Percentiles rank a stretch among this genome's conserved stretches.
Evolutionary conservation across 2,329 filamentous ascomycete genomes (phyloP).

Genomic region (Teratosphaeriaceae sp.): DNA sequence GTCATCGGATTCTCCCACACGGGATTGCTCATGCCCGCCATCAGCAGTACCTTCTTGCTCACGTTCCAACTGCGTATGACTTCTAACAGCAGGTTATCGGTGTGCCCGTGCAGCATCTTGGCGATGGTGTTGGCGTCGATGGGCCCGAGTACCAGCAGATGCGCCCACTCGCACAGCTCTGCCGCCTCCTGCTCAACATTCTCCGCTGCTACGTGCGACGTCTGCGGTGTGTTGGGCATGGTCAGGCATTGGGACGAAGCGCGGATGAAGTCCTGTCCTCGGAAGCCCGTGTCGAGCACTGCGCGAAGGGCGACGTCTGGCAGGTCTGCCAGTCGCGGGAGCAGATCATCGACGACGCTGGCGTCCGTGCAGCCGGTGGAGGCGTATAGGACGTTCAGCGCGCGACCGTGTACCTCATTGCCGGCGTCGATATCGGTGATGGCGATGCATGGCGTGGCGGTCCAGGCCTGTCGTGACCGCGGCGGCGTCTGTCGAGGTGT

Average conservation of each 20-base stretch:
- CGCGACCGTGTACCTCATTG: conserved; percentile 1
- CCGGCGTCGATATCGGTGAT: conserved; percentile 7
- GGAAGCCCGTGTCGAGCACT: conserved; percentile 27
- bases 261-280: conserved; percentile 27
- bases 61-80: conserved; percentile 81
- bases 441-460: no score
- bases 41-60: conserved; percentile 74
- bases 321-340: conserved; percentile 25
- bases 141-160: conserved; percentile 76
- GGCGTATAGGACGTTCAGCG: conserved; percentile 30
- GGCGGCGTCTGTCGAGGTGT: not conserved
- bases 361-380: conserved; percentile 28
- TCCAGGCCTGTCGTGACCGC: not conserved
- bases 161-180: conserved; percentile 80
- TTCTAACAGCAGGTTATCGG: conserved; percentile 73
- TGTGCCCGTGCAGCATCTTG: conserved; percentile 79
- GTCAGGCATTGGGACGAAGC: conserved; percentile 27
- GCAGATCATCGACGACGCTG: conserved; percentile 25
- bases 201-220: conserved; percentile 14
- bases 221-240: conserved; percentile 23
- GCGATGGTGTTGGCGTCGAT: conserved; percentile 79
- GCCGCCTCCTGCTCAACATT: conserved; percentile 39
- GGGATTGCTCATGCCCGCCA: conserved; percentile 80
- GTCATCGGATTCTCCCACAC: conserved; percentile 92
- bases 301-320: conserved; percentile 30